These are phyloP conservation scores for Saccharomycopsis schoenii DNA, from an alignment of 805 yeast genomes.

Conservation along the genomic window DNA sequence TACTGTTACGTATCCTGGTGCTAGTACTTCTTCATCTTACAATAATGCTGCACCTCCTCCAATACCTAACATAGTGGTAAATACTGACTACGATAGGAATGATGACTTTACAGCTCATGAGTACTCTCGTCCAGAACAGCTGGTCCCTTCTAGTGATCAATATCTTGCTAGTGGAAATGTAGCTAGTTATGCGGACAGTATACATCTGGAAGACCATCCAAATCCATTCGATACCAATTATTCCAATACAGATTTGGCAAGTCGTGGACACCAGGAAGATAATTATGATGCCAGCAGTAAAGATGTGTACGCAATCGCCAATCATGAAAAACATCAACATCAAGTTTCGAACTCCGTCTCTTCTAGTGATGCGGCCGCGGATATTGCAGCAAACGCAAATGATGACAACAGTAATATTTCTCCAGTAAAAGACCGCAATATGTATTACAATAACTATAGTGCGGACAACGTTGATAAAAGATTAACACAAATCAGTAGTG, in stretches of 20 bases:
- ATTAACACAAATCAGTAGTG: conserved; percentile 7
- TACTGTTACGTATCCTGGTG: neutral
- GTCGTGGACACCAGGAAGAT: neutral
- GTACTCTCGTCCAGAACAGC: neutral
- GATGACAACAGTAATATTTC: neutral
- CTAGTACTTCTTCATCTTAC: neutral
- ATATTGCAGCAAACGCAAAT: neutral
- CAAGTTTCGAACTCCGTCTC: neutral
- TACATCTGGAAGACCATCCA: conserved; percentile 1
- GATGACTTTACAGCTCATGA: conserved; percentile 5
- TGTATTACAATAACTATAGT: conserved; percentile 11
- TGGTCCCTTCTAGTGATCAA: neutral
- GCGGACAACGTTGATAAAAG: conserved; percentile 10
- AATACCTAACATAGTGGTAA: conserved; percentile 11
- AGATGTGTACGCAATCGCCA: neutral
- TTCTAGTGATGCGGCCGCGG: neutral
- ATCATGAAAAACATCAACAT: neutral
- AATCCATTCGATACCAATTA: conserved; percentile 12
- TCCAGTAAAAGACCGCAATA: neutral
- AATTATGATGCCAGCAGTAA: neutral
- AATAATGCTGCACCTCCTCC: neutral
- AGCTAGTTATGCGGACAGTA: conserved; percentile 4
- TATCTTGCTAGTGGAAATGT: neutral
- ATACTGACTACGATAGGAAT: conserved; percentile 8
- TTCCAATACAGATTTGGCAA: neutral